Evolutionary conservation across 495 filamentous ascomycete genomes (phyloP).

Genomic region (Aspergillus sparsus): DNA sequence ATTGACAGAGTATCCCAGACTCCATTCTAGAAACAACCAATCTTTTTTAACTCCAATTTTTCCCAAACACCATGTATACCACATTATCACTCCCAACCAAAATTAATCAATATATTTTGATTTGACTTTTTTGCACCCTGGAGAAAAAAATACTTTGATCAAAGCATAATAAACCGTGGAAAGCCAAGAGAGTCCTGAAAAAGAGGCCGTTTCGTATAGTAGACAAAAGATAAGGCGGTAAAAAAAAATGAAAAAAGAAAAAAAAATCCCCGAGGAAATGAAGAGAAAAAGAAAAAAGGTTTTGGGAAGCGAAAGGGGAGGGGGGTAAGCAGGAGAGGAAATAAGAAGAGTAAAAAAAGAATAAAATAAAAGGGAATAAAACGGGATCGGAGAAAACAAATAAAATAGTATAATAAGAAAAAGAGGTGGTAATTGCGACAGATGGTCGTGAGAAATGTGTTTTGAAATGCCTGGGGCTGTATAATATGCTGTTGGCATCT

Average conservation of each 20-base stretch:
- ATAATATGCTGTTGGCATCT: background rate
- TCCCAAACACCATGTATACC: slow-evolving; percentile 12
- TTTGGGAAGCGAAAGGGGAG: background rate
- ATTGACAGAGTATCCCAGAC: slow-evolving; percentile 8
- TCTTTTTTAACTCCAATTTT: slow-evolving; percentile 10
- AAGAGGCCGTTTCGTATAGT: slow-evolving; percentile 15
- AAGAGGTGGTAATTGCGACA: background rate
- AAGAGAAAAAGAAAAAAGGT: slow-evolving; percentile 9
- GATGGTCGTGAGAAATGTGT: slow-evolving; percentile 5
- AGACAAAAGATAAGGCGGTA: slow-evolving; percentile 5
- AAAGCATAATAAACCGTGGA: background rate
- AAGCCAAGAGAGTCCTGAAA: slow-evolving; percentile 24
- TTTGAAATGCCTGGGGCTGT: too few species aligned
- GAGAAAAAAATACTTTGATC: background rate
- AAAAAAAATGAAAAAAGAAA: slow-evolving; percentile 24
- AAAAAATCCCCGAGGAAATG: background rate
- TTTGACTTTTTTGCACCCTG: background rate
- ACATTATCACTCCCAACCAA: background rate
- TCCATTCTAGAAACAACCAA: slow-evolving; percentile 4
- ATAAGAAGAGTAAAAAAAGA: background rate
- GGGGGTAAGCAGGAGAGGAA: background rate
- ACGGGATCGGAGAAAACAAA: background rate
- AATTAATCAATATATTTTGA: background rate
- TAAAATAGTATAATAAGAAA: background rate
- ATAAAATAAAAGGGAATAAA: slow-evolving; percentile 1